A percentile compares a stretch with the other conserved stretches of the same genome.
Evolutionary conservation across 805 yeast species (phyloP).

Genomic region (Tetrapisispora pingtungensis): DNA sequence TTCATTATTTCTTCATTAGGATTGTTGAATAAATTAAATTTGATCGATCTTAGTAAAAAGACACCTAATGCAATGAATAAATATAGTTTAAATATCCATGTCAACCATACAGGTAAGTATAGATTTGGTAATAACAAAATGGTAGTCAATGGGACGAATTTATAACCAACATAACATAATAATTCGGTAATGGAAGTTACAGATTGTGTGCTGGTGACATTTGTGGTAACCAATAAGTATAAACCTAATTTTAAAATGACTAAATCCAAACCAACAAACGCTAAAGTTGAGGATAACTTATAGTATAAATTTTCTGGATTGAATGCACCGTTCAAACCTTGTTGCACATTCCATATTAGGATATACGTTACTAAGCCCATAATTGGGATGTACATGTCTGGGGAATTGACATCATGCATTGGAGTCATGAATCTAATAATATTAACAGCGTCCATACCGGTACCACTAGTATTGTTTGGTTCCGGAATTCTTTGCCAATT

Average conservation of each 20-base stretch:
- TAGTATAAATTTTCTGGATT: conserved; percentile 89
- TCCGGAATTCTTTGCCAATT: conserved; percentile 62
- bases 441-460: not conserved
- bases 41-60: conserved; percentile 50
- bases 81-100: conserved; percentile 39
- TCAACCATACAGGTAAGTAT: conserved; percentile 28
- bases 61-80: conserved; percentile 49
- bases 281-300: conserved; percentile 76
- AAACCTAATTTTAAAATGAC: conserved; percentile 69
- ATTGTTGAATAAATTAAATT: conserved; percentile 36
- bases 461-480: conserved; percentile 9
- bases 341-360: conserved; percentile 68
- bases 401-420: conserved; percentile 80
- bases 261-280: conserved; percentile 70
- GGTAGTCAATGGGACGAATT: conserved; percentile 72
- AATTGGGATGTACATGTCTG: conserved; percentile 89
- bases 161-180: conserved; percentile 85
- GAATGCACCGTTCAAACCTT: conserved; percentile 81
- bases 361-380: conserved; percentile 90
- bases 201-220: conserved; percentile 9
- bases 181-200: conserved; percentile 62
- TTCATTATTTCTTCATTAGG: conserved; percentile 39
- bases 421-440: conserved; percentile 44
- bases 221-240: conserved; percentile 45
- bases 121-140: conserved; percentile 41